Conservation (phyloP, 1,284 basidiomycete genomes). For the Ustilago cynodontis region DNA sequence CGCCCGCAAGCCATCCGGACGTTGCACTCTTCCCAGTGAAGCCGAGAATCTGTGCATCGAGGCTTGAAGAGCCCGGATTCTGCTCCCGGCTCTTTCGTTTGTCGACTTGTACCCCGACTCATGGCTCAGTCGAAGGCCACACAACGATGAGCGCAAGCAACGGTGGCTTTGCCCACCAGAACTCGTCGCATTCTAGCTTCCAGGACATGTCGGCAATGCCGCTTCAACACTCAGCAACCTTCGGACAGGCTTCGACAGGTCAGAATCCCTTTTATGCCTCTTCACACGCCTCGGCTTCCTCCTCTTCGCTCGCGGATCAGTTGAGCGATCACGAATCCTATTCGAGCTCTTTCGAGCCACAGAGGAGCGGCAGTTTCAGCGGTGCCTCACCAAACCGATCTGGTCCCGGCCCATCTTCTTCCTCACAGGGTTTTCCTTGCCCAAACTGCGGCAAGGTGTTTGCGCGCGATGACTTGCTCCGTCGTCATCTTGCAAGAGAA, state of each 20-base stretch:
- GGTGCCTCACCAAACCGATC: slow-evolving; percentile 18
- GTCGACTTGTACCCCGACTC: background rate
- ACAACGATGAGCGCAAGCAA: slow-evolving; percentile 31
- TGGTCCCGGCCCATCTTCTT: slow-evolving; percentile 46
- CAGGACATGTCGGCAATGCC: slow-evolving; percentile 32
- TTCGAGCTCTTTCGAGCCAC: slow-evolving; percentile 40
- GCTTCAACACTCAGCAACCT: slow-evolving; percentile 20
- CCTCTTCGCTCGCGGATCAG: slow-evolving; percentile 46
- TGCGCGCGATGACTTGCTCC: slow-evolving; percentile 56
- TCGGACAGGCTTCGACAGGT: slow-evolving; percentile 22
- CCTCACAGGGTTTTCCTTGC: slow-evolving; percentile 47
- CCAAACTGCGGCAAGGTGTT: slow-evolving; percentile 62
- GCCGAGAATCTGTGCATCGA: too few species aligned
- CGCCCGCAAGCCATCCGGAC: background rate
- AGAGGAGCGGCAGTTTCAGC: slow-evolving; percentile 29
- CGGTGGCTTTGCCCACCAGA: slow-evolving; percentile 21
- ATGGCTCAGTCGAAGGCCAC: background rate
- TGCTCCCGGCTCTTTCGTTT: background rate
- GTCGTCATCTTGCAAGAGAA: slow-evolving; percentile 59
- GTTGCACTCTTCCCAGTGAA: too few species aligned
- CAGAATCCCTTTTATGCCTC: slow-evolving; percentile 37
- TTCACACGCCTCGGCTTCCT: slow-evolving; percentile 47
- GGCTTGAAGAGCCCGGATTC: background rate
- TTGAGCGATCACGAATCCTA: slow-evolving; percentile 50
- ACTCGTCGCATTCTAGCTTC: slow-evolving; percentile 19